Percentiles rank a stretch among this genome's conserved stretches.
Evolutionary conservation across 345 rosid genomes (phyloP).

Genomic region (Gossypium longicalyx): DNA sequence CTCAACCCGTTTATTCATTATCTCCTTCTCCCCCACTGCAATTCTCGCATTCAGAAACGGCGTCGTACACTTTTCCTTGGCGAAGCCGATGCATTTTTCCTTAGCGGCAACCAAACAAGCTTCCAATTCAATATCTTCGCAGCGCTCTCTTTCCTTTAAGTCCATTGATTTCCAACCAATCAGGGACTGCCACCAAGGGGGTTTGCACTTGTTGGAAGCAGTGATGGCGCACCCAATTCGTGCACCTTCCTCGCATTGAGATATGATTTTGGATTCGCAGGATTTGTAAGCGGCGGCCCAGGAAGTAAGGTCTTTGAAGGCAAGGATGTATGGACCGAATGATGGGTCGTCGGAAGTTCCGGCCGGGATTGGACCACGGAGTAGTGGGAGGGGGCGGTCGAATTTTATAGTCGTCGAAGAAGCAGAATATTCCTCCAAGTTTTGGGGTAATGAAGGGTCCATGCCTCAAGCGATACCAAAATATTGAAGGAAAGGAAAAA

Average conservation of each 20-base stretch:
- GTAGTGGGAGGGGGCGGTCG: conserved; percentile 56
- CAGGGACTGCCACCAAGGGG: conserved; percentile 71
- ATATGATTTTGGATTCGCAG: conserved; percentile 39
- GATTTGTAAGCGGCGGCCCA: conserved; percentile 57
- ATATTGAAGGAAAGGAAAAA: not conserved
- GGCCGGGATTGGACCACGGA: conserved; percentile 58
- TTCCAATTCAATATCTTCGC: conserved; percentile 76
- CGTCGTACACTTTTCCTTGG: conserved; percentile 46
- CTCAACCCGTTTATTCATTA: conserved; percentile 24
- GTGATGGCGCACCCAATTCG: conserved; percentile 79
- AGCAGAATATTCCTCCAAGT: conserved; percentile 54
- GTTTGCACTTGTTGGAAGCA: conserved; percentile 70
- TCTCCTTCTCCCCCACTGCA: conserved; percentile 23
- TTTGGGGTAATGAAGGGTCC: conserved; percentile 21
- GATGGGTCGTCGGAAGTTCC: conserved; percentile 39
- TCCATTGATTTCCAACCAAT: conserved; percentile 31
- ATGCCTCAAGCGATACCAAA: not conserved
- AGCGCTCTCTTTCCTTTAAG: conserved; percentile 58
- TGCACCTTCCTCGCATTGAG: conserved; percentile 79
- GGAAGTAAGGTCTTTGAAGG: conserved; percentile 54
- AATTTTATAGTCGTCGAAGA: conserved; percentile 54
- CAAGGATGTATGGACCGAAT: conserved; percentile 49
- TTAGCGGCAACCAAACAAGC: conserved; percentile 55
- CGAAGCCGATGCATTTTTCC: conserved; percentile 62
- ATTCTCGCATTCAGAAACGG: conserved; percentile 67